A percentile compares a stretch with the other conserved stretches of the same genome.
Conservation (phyloP, 139 green algal species). For the Coelastrella sp. region DNA sequence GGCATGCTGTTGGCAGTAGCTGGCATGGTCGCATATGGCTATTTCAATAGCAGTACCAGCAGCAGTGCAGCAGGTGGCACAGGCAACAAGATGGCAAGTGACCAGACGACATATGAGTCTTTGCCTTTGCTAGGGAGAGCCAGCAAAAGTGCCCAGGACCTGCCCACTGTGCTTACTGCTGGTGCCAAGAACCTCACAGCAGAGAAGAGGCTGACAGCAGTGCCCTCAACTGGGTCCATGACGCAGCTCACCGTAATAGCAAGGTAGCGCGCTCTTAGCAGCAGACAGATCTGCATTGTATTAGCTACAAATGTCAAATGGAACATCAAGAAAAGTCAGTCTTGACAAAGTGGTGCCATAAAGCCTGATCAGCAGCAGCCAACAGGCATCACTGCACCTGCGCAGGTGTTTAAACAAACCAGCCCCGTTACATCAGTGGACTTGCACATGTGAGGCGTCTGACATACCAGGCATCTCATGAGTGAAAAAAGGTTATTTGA, state of each 20-base stretch:
- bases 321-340: no score
- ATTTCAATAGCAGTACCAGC: slow-evolving; percentile 53
- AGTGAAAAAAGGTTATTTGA: no score
- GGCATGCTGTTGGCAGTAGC: slow-evolving; percentile 83
- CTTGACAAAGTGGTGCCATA: no score
- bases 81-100: not conserved
- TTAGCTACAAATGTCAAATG: no score
- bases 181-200: not conserved
- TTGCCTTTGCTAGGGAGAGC: slow-evolving; percentile 1
- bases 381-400: no score
- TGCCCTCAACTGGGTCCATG: not conserved
- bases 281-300: no score
- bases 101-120: not conserved
- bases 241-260: slow-evolving; percentile 14
- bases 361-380: no score
- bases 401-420: no score
- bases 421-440: no score
- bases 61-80: not conserved
- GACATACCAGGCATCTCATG: no score
- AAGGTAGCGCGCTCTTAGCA: not conserved
- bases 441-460: no score
- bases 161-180: not conserved
- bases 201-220: slow-evolving; percentile 20
- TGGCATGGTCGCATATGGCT: slow-evolving; percentile 87
- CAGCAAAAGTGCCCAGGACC: slow-evolving; percentile 10